Evolutionary conservation across 352 stramenopile genomes (phyloP).

Genomic region (Pythium myriotylum): DNA sequence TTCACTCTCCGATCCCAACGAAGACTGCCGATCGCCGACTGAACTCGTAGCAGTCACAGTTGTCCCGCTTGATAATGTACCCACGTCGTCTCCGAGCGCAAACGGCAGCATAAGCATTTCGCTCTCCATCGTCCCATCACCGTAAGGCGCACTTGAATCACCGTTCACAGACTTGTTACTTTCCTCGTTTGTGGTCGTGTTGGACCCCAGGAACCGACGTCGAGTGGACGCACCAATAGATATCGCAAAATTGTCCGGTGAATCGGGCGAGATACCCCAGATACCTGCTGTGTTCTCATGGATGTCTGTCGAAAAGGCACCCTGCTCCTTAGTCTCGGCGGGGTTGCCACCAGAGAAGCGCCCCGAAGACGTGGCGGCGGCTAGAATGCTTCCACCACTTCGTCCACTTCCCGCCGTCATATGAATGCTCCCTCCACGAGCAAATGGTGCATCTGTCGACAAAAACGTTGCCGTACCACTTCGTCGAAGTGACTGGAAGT

Average conservation of each 20-base stretch:
- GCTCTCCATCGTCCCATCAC: slow-evolving; percentile 11
- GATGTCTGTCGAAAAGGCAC: slow-evolving; percentile 62
- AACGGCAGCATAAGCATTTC: slow-evolving; percentile 66
- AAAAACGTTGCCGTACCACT: slow-evolving; percentile 56
- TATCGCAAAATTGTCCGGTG: slow-evolving; percentile 64
- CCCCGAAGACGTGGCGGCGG: not conserved
- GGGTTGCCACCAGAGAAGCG: not conserved
- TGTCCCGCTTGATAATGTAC: slow-evolving; percentile 39
- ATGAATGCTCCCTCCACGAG: slow-evolving; percentile 28
- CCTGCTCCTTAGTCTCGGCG: slow-evolving; percentile 32
- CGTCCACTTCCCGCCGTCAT: slow-evolving; percentile 10
- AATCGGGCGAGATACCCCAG: slow-evolving; percentile 73
- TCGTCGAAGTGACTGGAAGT: slow-evolving; percentile 43
- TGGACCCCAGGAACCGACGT: slow-evolving; percentile 48
- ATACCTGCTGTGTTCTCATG: slow-evolving; percentile 52
- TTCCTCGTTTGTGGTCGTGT: slow-evolving; percentile 11
- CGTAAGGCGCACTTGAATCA: slow-evolving; percentile 27
- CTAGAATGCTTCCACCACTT: slow-evolving; percentile 29
- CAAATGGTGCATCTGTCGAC: slow-evolving; percentile 56
- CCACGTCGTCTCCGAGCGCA: slow-evolving; percentile 46
- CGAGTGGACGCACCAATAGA: slow-evolving; percentile 44
- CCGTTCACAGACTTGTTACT: not conserved
- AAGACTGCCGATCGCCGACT: slow-evolving; percentile 19
- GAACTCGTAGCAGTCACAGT: slow-evolving; percentile 53
- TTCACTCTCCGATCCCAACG: slow-evolving; percentile 14